Conservation (phyloP, 805 yeast species). For the Cyberlindnera euphorbiiphila region DNA sequence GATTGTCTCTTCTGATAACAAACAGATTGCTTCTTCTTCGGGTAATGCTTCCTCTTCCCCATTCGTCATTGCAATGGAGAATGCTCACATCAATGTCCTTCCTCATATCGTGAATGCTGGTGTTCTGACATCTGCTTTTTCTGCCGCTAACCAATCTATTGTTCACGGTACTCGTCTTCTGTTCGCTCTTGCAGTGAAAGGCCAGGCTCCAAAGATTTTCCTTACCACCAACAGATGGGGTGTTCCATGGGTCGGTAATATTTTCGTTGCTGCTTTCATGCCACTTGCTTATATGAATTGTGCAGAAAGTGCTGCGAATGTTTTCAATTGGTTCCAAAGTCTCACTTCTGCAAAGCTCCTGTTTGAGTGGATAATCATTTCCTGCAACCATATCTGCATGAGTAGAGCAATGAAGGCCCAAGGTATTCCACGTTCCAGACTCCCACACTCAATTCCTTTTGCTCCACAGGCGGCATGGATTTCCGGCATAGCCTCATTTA, state of each 20-base stretch:
- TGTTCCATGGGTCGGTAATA: constrained; percentile 31
- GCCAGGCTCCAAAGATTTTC: constrained; percentile 37
- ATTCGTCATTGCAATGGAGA: constrained; percentile 43
- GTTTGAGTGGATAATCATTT: constrained; percentile 32
- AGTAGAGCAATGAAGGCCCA: constrained; percentile 39
- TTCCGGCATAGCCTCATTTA: constrained; percentile 26
- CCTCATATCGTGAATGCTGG: constrained; percentile 38
- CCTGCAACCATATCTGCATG: constrained; percentile 32
- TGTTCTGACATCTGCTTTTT: constrained; percentile 38
- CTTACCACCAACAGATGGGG: constrained; percentile 33
- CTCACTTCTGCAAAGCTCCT: constrained; percentile 31
- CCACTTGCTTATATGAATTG: constrained; percentile 37
- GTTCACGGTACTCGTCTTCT: constrained; percentile 32
- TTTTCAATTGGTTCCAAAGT: constrained; percentile 35
- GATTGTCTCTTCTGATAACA: constrained; percentile 33
- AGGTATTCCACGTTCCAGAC: constrained; percentile 22
- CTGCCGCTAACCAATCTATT: constrained; percentile 33
- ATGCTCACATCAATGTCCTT: constrained; percentile 39
- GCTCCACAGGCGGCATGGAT: constrained; percentile 32
- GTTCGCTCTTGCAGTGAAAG: constrained; percentile 36
- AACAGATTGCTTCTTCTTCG: constrained; percentile 27
- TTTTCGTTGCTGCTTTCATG: constrained; percentile 29
- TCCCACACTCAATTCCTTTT: constrained; percentile 18
- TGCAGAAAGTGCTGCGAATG: constrained; percentile 28
- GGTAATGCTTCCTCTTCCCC: constrained; percentile 36